Percentiles rank a stretch among this genome's conserved stretches.
These are phyloP conservation scores for Drechslerella dactyloides DNA, from an alignment of 2,329 filamentous ascomycete genomes.

Conservation along the genomic window DNA sequence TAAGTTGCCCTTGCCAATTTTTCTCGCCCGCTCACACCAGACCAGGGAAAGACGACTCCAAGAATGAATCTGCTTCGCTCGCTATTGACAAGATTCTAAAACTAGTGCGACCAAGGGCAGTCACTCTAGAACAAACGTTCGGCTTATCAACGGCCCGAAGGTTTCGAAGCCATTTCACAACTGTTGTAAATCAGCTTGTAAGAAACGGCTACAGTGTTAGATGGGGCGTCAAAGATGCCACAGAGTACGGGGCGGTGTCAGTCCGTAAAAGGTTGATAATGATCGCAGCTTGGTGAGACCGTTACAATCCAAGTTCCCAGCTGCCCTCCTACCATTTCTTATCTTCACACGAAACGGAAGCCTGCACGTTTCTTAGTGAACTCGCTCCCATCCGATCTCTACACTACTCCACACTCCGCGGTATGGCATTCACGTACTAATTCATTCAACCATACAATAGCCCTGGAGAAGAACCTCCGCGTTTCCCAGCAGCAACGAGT, in stretches of 20 bases:
- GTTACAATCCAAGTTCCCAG: no score
- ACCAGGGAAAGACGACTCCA: constrained; percentile 67
- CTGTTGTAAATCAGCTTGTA: constrained; percentile 70
- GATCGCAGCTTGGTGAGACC: constrained; percentile 65
- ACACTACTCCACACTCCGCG: no score
- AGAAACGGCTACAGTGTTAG: constrained; percentile 71
- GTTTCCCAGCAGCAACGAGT: constrained; percentile 70
- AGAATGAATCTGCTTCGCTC: constrained; percentile 68
- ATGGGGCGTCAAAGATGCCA: constrained; percentile 68
- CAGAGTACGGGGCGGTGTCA: constrained; percentile 63
- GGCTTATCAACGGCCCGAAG: constrained; percentile 65
- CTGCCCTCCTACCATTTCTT: no score
- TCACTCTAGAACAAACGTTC: constrained; percentile 80
- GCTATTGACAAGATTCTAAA: constrained; percentile 64
- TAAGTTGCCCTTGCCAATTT: constrained; percentile 78
- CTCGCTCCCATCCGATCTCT: no score
- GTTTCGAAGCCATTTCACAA: constrained; percentile 62
- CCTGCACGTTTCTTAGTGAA: no score
- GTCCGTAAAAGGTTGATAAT: constrained; percentile 62
- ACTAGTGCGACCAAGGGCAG: constrained; percentile 68
- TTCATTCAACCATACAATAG: no score
- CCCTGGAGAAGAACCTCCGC: constrained; percentile 73
- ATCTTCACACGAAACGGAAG: no score
- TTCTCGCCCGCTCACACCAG: constrained; percentile 76
- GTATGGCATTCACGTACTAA: no score